phyloP scores from a whole-genome alignment of 148 eudicot species.

The Beta vulgaris region DNA sequence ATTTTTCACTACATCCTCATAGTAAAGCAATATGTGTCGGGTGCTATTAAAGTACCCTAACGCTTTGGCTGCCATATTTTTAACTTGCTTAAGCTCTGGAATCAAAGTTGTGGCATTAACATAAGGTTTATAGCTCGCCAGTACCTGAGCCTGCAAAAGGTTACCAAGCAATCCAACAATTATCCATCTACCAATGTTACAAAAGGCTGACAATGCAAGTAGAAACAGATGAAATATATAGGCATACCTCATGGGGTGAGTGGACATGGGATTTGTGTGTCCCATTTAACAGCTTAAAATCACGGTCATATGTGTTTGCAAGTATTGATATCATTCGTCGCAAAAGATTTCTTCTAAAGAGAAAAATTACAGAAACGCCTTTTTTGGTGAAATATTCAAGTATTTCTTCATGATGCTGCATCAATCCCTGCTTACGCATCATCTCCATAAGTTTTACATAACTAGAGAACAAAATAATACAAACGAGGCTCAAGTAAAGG shows the following conservation, averaged over 20 bases:
- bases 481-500: not conserved
- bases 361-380: conserved; percentile 80
- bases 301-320: conserved; percentile 76
- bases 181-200: not conserved
- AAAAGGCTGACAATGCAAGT: not conserved
- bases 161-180: not conserved
- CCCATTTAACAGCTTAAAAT: conserved; percentile 66
- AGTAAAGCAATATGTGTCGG: conserved; percentile 66
- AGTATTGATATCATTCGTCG: conserved; percentile 83
- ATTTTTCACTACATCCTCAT: conserved; percentile 69
- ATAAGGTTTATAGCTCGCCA: conserved; percentile 66
- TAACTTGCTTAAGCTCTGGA: conserved; percentile 52
- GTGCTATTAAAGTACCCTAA: conserved; percentile 64
- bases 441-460: conserved; percentile 7
- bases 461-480: not conserved
- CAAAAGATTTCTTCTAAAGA: conserved; percentile 78
- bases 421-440: conserved; percentile 52
- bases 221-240: conserved; percentile 25
- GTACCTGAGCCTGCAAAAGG: conserved; percentile 62
- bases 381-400: conserved; percentile 59
- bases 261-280: conserved; percentile 91
- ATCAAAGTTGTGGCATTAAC: conserved; percentile 56
- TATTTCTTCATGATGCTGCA: conserved; percentile 81
- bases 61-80: conserved; percentile 45
- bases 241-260: conserved; percentile 63